phyloP scores from a whole-genome alignment of 805 yeast genomes.

The Teunomyces lycoperdinae region DNA sequence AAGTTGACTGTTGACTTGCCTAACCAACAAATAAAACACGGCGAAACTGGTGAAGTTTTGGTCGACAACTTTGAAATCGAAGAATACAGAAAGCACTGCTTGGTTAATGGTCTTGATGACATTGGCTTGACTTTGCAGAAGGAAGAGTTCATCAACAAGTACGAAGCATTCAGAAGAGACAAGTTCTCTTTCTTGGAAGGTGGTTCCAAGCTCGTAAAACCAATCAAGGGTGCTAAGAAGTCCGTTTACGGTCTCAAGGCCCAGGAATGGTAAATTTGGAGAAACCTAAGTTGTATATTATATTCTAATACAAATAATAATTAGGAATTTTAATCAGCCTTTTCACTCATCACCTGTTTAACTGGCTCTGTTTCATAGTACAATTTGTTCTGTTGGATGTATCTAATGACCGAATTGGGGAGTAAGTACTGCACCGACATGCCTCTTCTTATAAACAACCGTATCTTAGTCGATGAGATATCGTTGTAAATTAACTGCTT shows the following conservation, averaged over 20 bases:
- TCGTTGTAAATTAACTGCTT: constrained; percentile 96
- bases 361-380: constrained; percentile 93
- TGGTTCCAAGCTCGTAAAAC: constrained; percentile 67
- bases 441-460: constrained; percentile 87
- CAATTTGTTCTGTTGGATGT: constrained; percentile 87
- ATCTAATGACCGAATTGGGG: constrained; percentile 92
- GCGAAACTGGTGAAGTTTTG: constrained; percentile 57
- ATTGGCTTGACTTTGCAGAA: constrained; percentile 93
- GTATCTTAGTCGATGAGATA: constrained; percentile 90
- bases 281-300: not conserved
- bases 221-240: constrained; percentile 67
- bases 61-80: constrained; percentile 86
- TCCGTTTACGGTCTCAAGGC: constrained; percentile 62
- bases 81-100: constrained; percentile 89
- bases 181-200: constrained; percentile 92
- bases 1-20: constrained; percentile 80
- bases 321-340: constrained; percentile 16
- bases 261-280: constrained; percentile 62
- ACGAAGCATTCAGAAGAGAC: constrained; percentile 73
- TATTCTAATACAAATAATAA: not conserved
- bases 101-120: constrained; percentile 93
- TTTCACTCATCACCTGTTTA: constrained; percentile 64
- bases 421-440: constrained; percentile 95
- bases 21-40: constrained; percentile 75
- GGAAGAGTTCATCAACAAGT: constrained; percentile 70